Evolutionary conservation across 305 asterid species (phyloP), one percentile per base, ranked within the genome.

Genomic region (Salvia sclarea): DNA sequence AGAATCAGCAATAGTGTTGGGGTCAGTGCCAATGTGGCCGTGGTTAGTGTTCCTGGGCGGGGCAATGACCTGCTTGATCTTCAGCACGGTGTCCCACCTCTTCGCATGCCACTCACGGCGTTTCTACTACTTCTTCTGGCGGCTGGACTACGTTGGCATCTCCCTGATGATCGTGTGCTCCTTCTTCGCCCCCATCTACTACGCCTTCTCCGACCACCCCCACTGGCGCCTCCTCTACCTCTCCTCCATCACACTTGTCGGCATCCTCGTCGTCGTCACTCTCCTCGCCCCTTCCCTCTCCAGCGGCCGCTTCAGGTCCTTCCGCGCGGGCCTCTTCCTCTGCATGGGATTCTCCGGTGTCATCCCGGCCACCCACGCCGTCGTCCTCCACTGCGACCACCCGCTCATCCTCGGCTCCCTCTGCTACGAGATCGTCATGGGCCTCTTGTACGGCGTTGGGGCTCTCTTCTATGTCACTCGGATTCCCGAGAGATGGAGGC

Each of bases 271-370:
- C 24, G 84, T 85, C 2, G 22, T 82, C 38, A 83, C 90, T 48
- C 91, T 91, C 3, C 88, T 91, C 4, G 81, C 96, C 37, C 95
- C 97, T 0, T 81, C 83, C 11, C 84, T 87, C 14, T 77, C 87
- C 50, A 41, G 76, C 41, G 72, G 82, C 20, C 84, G 85, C 12
- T 88, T 76, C 76, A 81, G 97, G 48, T 61, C 90, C 11, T 85
- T 88, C 78, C 76, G 95, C 74, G 87, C 85, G 1, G 63, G 73
- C 11, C 85, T 91, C 13, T 89, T 89, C 77, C 83, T 91, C 10
- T 72, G 84, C 69, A 89, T 91, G 96, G 97, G 97, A 5, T 89
- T 84, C 84, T 88, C 93, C 0, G 97, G 96, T 7, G 76, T 89
- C 13, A 82, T 89, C 35, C 97, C 96, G 1, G 96, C 97, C 0